These are phyloP conservation scores for Fusarium nelsonii DNA, from an alignment of 2,329 filamentous ascomycete genomes.

Conservation along the genomic window DNA sequence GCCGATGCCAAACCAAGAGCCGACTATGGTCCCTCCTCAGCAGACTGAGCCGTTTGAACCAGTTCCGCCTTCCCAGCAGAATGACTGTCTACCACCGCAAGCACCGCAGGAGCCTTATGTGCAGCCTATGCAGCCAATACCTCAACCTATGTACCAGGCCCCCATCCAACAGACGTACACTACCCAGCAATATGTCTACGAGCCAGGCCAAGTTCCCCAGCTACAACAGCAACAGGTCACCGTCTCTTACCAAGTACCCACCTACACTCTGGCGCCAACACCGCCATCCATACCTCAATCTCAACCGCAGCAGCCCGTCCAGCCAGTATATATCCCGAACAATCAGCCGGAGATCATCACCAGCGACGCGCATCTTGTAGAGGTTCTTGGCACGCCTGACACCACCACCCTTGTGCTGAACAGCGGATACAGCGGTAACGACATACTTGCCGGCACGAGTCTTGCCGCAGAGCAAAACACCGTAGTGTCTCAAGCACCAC, in stretches of 20 bases:
- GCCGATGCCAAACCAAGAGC: neutral
- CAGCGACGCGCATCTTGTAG: slow-evolving; percentile 19
- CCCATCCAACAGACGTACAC: slow-evolving; percentile 12
- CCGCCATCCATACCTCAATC: neutral
- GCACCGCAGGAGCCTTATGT: neutral
- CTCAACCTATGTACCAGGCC: slow-evolving; percentile 9
- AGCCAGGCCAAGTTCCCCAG: slow-evolving; percentile 14
- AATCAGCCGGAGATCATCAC: slow-evolving; percentile 39
- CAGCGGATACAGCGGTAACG: neutral
- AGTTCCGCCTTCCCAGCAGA: slow-evolving; percentile 1
- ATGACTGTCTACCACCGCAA: neutral
- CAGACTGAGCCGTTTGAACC: neutral
- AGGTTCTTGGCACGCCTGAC: neutral
- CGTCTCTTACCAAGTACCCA: slow-evolving; percentile 13
- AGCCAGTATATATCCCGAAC: slow-evolving; percentile 13
- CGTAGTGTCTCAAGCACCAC: neutral
- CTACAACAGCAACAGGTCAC: slow-evolving; percentile 20
- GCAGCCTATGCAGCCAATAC: slow-evolving; percentile 5
- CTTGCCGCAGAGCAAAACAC: neutral
- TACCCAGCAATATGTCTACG: slow-evolving; percentile 10
- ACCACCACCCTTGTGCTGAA: neutral
- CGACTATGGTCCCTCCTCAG: neutral
- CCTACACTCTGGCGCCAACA: neutral
- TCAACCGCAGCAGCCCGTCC: neutral
- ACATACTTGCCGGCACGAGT: slow-evolving; percentile 5